Evolutionary conservation across 768 basidiomycete species (phyloP).

Genomic region (Tulasnella calospora): DNA sequence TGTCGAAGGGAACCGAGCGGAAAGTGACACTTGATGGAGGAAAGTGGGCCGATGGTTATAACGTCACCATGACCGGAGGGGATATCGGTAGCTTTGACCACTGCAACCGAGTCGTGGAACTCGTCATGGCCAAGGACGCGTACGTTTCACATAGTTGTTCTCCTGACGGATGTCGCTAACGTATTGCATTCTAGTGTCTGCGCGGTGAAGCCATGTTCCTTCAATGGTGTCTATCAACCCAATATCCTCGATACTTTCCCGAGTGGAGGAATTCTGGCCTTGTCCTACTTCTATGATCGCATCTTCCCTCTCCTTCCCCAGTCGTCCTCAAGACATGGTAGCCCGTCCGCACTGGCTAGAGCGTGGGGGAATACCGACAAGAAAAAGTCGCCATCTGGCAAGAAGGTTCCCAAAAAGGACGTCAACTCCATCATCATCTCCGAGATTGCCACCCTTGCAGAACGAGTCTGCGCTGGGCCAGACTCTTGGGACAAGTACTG

Average conservation of each 20-base stretch:
- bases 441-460: slow-evolving; percentile 59
- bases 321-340: neutral
- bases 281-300: slow-evolving; percentile 98
- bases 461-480: slow-evolving; percentile 67
- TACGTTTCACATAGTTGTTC: slow-evolving; percentile 42
- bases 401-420: slow-evolving; percentile 10
- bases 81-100: slow-evolving; percentile 79
- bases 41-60: slow-evolving; percentile 37
- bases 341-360: slow-evolving; percentile 30
- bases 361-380: slow-evolving; percentile 26
- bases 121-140: slow-evolving; percentile 94
- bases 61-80: slow-evolving; percentile 81
- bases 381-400: no score
- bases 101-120: slow-evolving; percentile 74
- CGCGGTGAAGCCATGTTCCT: slow-evolving; percentile 89
- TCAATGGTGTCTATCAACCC: slow-evolving; percentile 96
- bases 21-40: slow-evolving; percentile 57
- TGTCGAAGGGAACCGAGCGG: slow-evolving; percentile 61
- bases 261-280: slow-evolving; percentile 75
- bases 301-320: slow-evolving; percentile 62
- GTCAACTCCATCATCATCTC: slow-evolving; percentile 44
- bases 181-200: slow-evolving; percentile 52
- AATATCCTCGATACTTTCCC: slow-evolving; percentile 84
- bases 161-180: neutral
- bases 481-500: slow-evolving; percentile 46